Evolutionary conservation across 2,329 filamentous ascomycete species (phyloP), one percentile per base, ranked within the genome.

Genomic region (Fusarium anthophilum): DNA sequence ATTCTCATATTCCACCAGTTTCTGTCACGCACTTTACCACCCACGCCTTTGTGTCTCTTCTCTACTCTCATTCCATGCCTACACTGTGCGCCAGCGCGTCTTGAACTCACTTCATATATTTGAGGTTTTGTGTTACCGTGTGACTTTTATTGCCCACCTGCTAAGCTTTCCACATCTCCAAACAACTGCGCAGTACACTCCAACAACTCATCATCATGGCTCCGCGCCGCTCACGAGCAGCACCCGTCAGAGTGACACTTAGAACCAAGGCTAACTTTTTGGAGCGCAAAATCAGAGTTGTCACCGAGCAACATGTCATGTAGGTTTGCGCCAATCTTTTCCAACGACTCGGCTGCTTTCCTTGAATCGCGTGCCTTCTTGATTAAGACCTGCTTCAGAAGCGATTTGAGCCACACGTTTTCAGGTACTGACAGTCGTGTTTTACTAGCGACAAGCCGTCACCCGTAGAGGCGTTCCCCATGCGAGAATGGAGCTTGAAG

Each of bases 241-340:
- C 72, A 57, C 50, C 73, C 24, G 66, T 67, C 64, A 76, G 63
- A 51, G 54, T 63, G 50, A 43, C 20, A 35, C 20, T 65, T 39
- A 75, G 53, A 56, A 41, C 57, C 15, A 69, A 67, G 61, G 56
- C 81, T 82, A 78, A 83, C 77, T 58, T 63, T 39, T 14, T 92
- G 79, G 93, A 98, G 89, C 91, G 96, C 80, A 93, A 91, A 81
- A 89, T 99, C 84, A 97, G 96, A 90, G 91, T 99, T 85, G 89
- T 98, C 77, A 98, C 96, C 58, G 92, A 96, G 86, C 96, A 98
- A 84, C 90, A 91, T 81, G 90, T 95, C 84, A 93, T 95, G 94
- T 97, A 90, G 84, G 92, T 89, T 73, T 66, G 61, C 32, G 54
- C 53, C 38, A 50, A 60, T 56, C 58, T 61, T 58, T 30, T 41